Evolutionary conservation across 306 rosid species (phyloP), one percentile per base, ranked within the genome.

Genomic region (Casuarina equisetifolia): DNA sequence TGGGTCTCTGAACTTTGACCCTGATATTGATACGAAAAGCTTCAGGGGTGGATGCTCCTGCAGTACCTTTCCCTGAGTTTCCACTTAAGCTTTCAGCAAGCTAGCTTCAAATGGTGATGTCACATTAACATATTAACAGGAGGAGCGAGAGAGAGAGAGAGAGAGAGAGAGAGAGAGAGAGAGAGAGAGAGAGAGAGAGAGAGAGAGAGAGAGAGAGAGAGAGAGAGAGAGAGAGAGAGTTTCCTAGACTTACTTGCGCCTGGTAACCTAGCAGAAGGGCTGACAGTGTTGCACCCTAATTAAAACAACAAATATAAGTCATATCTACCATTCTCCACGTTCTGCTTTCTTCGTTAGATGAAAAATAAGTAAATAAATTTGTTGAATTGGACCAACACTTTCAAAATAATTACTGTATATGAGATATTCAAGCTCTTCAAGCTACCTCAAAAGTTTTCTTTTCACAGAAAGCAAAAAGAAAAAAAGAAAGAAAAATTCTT

Each of bases 1-100:
- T 19, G 96, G 88, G 78, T 90, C 92, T 89, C 97, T 90, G 85
- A 91, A 90, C 81, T 90, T 91, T 32, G 88, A 53, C 75, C 98
- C 97, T 53, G 97, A 90, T 79, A 91, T 82, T 63, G 98, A 91
- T 72, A 90, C 79, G 0, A 90, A 87, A 55, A 91, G 54, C 46
- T 90, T 89, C 51, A 93, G 72, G 48, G 93, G 88, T 13, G 96
- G 94, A 78, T 94, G 92, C 80, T 94, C 97, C 84, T 82, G 87
- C 74, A 94, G 78, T 84, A 94, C 43, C 81, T 89, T 94, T 77
- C 97, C 98, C 97, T 91, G 90, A 51, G 51, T 79, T 75, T 43
- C 59, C 43, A 11, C 17, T 68, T 52, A 55, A 73, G 53, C 39
- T 73, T 19, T 69, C 48, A 77, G 46, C 61, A 6, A 15, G 43